A percentile compares a stretch with the other conserved stretches of the same genome.
These are phyloP conservation scores for Alternaria incomplexa DNA, from an alignment of 2,329 filamentous ascomycete species.

Conservation along the genomic window DNA sequence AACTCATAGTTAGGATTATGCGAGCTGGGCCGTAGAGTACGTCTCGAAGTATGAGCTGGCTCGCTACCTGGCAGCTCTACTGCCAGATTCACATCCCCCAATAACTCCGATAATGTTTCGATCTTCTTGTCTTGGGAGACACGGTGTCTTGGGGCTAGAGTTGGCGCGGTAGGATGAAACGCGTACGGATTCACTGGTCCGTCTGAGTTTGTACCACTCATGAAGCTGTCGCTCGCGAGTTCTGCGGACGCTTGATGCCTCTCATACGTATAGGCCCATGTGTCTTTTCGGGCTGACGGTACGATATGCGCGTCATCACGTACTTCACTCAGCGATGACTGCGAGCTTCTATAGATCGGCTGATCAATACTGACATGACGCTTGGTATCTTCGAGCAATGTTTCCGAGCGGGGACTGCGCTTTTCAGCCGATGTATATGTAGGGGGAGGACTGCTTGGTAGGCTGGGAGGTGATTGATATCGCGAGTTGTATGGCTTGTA, in stretches of 20 bases:
- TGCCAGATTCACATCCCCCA: constrained; percentile 14
- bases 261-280: background rate
- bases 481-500: background rate
- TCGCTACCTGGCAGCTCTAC: constrained; percentile 13
- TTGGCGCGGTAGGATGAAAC: background rate
- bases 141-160: background rate
- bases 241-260: constrained; percentile 2
- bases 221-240: constrained; percentile 12
- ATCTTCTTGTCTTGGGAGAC: background rate
- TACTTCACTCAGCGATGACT: background rate
- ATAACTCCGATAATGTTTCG: constrained; percentile 9
- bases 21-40: background rate
- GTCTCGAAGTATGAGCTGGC: constrained; percentile 4
- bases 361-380: background rate
- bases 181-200: constrained; percentile 28
- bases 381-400: background rate
- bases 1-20: background rate
- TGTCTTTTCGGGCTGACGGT: background rate
- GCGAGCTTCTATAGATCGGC: background rate
- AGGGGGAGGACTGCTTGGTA: constrained; percentile 4
- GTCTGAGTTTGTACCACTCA: constrained; percentile 27
- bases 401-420: background rate
- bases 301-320: background rate
- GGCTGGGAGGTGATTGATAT: background rate
- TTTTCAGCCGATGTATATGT: constrained; percentile 5